Evolutionary conservation across 2,329 filamentous ascomycete species (phyloP), one percentile per base, ranked within the genome.

Genomic region (Claviceps paspali): DNA sequence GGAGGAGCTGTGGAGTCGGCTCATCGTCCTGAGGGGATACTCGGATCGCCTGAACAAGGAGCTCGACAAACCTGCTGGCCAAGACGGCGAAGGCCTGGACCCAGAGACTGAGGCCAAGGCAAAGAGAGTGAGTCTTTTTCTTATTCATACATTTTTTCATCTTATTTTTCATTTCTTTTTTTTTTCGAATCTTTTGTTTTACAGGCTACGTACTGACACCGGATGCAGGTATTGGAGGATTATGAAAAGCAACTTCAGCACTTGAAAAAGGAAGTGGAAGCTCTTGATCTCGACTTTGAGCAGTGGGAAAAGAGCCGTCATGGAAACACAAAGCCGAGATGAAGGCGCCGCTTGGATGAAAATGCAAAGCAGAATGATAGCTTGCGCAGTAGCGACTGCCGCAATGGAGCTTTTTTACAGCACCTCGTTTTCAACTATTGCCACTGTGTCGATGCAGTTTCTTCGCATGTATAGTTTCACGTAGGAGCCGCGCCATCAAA

Each of bases 1-100:
- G 52, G 84, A 91, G 57, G 83, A 91, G 62, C 75, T 91, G 31
- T 91, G 83, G 83, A 85, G 82, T 45, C 67, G 83, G 32, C 72
- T 91, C 61, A 79, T 86, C 34, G 72, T 79, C 27, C 63, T 91
- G 33, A 67, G 81, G 45, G 80, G 82, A 43, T 75, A 84, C 45
- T 79, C 81, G 17, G 73, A 79, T 46, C 70, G 76, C 49, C 58
- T 92, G 47, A 79, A 79, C 51, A 74, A 73, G 48, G 82, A 91
- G 62, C 68, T 84, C 40, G 81, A 79, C 53, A 78, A 76, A 59
- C 64, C 78, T 38, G 72, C 75, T 2, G 60, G 65, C 19, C 62
- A 67, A 37, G 66, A 71, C 28, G 62, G 64, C 12, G 69, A 72
- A 24, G 65, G 68, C 1, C 57, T 87, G 39, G 75, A 79, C 32